A percentile compares a stretch with the other conserved stretches of the same genome.
Evolutionary conservation across 1,139 yeast species (phyloP).

Genomic region (Fermentozyma sake): DNA sequence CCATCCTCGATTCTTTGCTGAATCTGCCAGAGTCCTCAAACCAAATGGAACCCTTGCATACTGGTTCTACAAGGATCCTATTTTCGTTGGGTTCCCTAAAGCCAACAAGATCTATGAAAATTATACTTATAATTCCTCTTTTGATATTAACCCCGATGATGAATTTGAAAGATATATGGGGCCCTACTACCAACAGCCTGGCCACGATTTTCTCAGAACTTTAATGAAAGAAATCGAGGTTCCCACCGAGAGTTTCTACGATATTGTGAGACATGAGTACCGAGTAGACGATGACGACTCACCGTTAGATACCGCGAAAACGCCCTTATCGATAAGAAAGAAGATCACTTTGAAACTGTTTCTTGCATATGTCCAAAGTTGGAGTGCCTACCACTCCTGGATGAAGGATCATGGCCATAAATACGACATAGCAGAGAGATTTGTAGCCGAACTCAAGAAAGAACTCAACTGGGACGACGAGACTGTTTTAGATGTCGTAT

Average conservation of each 20-base stretch:
- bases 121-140: constrained; percentile 14
- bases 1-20: constrained; percentile 27
- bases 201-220: constrained; percentile 30
- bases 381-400: constrained; percentile 33
- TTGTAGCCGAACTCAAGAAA: constrained; percentile 19
- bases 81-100: constrained; percentile 23
- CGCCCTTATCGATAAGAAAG: constrained; percentile 19
- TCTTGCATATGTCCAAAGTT: constrained; percentile 30
- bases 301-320: constrained; percentile 13
- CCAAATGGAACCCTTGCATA: constrained; percentile 39
- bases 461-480: constrained; percentile 26
- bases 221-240: constrained; percentile 22
- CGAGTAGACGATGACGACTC: constrained; percentile 15
- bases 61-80: constrained; percentile 42
- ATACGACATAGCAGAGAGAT: constrained; percentile 18
- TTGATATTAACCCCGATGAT: constrained; percentile 21
- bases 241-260: constrained; percentile 24
- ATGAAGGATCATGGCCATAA: constrained; percentile 23
- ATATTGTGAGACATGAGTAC: constrained; percentile 24
- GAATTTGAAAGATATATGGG: constrained; percentile 39
- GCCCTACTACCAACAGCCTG: constrained; percentile 45
- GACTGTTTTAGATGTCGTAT: constrained; percentile 30
- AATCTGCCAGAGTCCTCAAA: constrained; percentile 25
- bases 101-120: constrained; percentile 26
- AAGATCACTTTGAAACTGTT: constrained; percentile 21